A percentile compares a stretch with the other conserved stretches of the same genome.
Conservation (phyloP, 768 basidiomycete species). For the Clavaria fumosa region DNA sequence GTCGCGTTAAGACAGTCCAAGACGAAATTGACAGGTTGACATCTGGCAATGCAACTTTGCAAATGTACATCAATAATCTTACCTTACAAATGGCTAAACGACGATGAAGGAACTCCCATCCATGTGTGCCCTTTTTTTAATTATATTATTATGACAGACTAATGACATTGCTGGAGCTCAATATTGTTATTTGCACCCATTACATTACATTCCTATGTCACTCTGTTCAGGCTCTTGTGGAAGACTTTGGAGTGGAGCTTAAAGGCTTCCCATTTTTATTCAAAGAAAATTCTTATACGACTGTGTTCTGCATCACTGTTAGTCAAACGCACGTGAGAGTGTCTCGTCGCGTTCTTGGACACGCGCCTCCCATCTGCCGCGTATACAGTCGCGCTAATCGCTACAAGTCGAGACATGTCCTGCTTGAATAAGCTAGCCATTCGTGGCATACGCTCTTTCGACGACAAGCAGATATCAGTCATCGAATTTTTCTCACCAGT, state of each 20-base stretch:
- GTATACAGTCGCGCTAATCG: neutral
- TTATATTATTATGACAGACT: no score
- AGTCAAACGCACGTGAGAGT: no score
- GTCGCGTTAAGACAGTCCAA: conserved; percentile 54
- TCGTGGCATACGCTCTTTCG: conserved; percentile 87
- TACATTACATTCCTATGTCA: no score
- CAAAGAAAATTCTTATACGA: no score
- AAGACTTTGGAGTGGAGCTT: no score
- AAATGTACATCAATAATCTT: conserved; percentile 83
- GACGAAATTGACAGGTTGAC: conserved; percentile 66
- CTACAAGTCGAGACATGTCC: conserved; percentile 36
- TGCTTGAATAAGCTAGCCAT: conserved; percentile 87
- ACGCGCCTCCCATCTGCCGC: conserved; percentile 1
- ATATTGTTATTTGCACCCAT: no score
- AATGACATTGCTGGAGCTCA: no score
- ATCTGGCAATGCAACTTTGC: conserved; percentile 68
- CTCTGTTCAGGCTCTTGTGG: no score
- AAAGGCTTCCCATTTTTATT: no score
- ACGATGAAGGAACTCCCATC: no score
- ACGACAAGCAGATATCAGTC: conserved; percentile 84
- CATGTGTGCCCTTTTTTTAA: no score
- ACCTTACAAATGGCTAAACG: conserved; percentile 78
- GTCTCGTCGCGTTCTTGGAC: neutral
- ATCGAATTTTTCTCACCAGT: conserved; percentile 97
- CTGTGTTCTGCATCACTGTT: no score